These are phyloP conservation scores for Scheffersomyces insectosa DNA, from an alignment of 1,139 yeast species.

Conservation along the genomic window DNA sequence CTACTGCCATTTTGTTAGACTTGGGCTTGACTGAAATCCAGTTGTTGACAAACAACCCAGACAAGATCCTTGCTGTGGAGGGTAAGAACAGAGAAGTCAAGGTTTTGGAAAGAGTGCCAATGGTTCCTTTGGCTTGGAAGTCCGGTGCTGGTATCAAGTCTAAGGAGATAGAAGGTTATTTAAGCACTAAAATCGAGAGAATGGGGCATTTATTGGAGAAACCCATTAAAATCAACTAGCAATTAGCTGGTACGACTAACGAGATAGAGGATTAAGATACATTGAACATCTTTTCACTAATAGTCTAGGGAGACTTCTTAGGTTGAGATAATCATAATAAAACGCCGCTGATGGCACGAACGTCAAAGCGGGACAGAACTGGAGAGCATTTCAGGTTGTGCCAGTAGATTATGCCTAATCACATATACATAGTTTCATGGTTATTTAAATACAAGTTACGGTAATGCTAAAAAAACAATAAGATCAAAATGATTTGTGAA, in stretches of 20 bases:
- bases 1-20: conserved; percentile 88
- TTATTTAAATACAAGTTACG: too few relatives aligned
- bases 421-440: too few relatives aligned
- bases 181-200: conserved; percentile 89
- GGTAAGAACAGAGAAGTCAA: conserved; percentile 70
- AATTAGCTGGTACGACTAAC: neutral
- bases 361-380: too few relatives aligned
- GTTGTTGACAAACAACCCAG: conserved; percentile 92
- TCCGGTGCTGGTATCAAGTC: conserved; percentile 68
- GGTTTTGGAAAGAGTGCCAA: conserved; percentile 87
- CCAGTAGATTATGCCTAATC: too few relatives aligned
- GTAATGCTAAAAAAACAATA: too few relatives aligned
- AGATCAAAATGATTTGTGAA: too few relatives aligned
- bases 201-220: conserved; percentile 90
- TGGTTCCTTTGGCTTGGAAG: conserved; percentile 94
- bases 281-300: too few relatives aligned
- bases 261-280: too few relatives aligned
- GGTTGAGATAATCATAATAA: too few relatives aligned
- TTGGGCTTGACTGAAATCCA: conserved; percentile 73
- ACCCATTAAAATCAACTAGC: conserved; percentile 42
- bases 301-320: too few relatives aligned
- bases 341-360: too few relatives aligned
- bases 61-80: conserved; percentile 91
- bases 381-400: too few relatives aligned
- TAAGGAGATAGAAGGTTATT: conserved; percentile 86